These are phyloP conservation scores for Metschnikowia chrysomelidarum DNA, from an alignment of 805 yeast species.

Conservation along the genomic window DNA sequence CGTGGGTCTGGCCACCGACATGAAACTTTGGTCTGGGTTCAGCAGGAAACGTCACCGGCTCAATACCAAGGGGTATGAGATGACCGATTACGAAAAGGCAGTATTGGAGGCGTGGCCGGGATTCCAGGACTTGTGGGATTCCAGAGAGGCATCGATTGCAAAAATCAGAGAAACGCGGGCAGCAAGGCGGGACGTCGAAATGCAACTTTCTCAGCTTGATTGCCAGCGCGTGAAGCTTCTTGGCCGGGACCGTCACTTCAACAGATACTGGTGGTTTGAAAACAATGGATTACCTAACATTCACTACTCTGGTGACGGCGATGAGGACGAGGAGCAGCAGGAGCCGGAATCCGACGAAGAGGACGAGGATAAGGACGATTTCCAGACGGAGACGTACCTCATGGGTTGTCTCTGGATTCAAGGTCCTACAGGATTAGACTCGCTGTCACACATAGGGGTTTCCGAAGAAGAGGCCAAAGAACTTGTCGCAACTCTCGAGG, in stretches of 20 bases:
- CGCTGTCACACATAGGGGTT: conserved; percentile 25
- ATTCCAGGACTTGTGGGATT: conserved; percentile 43
- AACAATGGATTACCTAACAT: conserved; percentile 70
- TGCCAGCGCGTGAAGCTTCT: conserved; percentile 71
- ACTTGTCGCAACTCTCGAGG: conserved; percentile 9
- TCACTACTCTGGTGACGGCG: conserved; percentile 29
- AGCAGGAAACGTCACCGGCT: conserved; percentile 24
- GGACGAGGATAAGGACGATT: conserved; percentile 45
- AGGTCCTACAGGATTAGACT: conserved; percentile 67
- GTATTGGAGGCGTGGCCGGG: conserved; percentile 41
- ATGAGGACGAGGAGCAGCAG: conserved; percentile 41
- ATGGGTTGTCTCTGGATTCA: conserved; percentile 90
- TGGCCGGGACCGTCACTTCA: conserved; percentile 81
- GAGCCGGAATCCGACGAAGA: conserved; percentile 34
- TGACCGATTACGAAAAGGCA: conserved; percentile 38
- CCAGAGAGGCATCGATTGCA: conserved; percentile 40
- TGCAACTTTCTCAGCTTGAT: conserved; percentile 64
- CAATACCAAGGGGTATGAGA: conserved; percentile 35
- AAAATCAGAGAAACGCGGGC: conserved; percentile 47
- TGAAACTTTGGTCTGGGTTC: conserved; percentile 12
- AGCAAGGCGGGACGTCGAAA: conserved; percentile 55
- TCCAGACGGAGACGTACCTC: conserved; percentile 55
- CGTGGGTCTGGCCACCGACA: conserved; percentile 8
- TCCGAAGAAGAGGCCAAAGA: conserved; percentile 14
- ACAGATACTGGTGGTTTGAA: conserved; percentile 96